phyloP scores from a whole-genome alignment of 1,284 basidiomycete genomes.

The Ceratobasidium sp. region DNA sequence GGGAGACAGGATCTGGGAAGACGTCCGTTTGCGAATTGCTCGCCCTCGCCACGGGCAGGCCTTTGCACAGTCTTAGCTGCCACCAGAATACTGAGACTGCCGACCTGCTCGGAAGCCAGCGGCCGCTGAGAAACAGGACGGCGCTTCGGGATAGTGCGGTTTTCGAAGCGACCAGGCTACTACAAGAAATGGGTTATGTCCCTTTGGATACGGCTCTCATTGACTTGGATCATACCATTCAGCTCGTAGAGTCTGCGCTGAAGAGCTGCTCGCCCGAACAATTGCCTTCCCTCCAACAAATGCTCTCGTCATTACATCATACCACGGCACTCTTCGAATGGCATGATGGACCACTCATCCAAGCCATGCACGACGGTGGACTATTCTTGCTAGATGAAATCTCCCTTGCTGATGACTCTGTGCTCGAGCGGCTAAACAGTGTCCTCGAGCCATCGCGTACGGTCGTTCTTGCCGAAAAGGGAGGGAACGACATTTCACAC shows the following conservation, averaged over 20 bases:
- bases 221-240: slow-evolving; percentile 45
- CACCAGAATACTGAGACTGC: slow-evolving; percentile 99
- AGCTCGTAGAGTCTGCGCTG: slow-evolving; percentile 42
- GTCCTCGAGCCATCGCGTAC: slow-evolving; percentile 91
- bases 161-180: slow-evolving; percentile 48
- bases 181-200: slow-evolving; percentile 44
- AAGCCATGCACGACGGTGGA: slow-evolving; percentile 88
- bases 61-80: slow-evolving; percentile 84
- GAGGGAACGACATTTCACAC: slow-evolving; percentile 75
- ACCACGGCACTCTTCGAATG: slow-evolving; percentile 89
- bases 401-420: slow-evolving; percentile 97
- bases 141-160: slow-evolving; percentile 53
- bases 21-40: slow-evolving; percentile 95
- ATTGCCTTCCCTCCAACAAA: slow-evolving; percentile 47
- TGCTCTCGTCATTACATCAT: slow-evolving; percentile 55
- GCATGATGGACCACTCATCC: slow-evolving; percentile 93
- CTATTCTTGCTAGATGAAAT: slow-evolving; percentile 96
- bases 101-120: slow-evolving; percentile 92
- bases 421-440: slow-evolving; percentile 96
- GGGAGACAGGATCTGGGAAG: slow-evolving; percentile 97
- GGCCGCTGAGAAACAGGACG: slow-evolving; percentile 86
- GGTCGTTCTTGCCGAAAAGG: slow-evolving; percentile 92
- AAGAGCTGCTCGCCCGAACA: slow-evolving; percentile 29
- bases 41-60: slow-evolving; percentile 69
- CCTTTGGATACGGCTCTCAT: neutral